phyloP scores from a whole-genome alignment of 2,329 filamentous ascomycete genomes.

The Gaeumannomyces sp. region DNA sequence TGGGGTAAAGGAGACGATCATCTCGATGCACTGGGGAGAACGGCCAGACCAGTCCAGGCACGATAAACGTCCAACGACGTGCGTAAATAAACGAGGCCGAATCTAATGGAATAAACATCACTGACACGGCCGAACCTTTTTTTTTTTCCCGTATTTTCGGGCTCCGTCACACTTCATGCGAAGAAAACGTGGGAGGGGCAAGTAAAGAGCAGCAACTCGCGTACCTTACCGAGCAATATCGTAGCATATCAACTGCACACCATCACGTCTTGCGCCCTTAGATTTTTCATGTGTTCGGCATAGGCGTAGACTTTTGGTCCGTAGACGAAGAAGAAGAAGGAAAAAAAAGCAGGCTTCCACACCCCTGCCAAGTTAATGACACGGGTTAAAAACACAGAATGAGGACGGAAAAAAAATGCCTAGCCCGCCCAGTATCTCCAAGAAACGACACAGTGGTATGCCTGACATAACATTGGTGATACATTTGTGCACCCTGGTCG shows the following conservation, averaged over 20 bases:
- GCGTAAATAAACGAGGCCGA: not conserved
- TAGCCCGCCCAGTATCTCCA: slow-evolving; percentile 6
- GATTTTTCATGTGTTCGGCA: not conserved
- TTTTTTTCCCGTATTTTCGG: not conserved
- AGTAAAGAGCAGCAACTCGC: not conserved
- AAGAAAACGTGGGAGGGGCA: not conserved
- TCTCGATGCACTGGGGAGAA: not conserved
- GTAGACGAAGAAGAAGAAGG: not conserved
- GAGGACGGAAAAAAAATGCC: not conserved
- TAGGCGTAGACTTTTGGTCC: not conserved
- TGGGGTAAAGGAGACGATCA: too few relatives aligned
- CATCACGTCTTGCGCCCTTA: not conserved
- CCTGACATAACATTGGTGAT: not conserved
- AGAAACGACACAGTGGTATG: slow-evolving; percentile 1
- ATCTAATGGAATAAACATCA: not conserved
- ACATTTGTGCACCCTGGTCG: not conserved
- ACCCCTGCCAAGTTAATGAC: too few relatives aligned
- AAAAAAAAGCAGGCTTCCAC: not conserved
- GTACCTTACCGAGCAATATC: not conserved
- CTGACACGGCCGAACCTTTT: not conserved
- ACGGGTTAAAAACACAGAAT: too few relatives aligned
- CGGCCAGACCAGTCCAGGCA: not conserved
- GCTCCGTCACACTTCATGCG: not conserved
- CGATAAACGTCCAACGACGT: not conserved
- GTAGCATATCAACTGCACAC: not conserved